Percentiles rank a stretch among this genome's conserved stretches.
phyloP scores from a whole-genome alignment of 371 early-diverging fungal species.

The Syncephalastrum racemosum region DNA sequence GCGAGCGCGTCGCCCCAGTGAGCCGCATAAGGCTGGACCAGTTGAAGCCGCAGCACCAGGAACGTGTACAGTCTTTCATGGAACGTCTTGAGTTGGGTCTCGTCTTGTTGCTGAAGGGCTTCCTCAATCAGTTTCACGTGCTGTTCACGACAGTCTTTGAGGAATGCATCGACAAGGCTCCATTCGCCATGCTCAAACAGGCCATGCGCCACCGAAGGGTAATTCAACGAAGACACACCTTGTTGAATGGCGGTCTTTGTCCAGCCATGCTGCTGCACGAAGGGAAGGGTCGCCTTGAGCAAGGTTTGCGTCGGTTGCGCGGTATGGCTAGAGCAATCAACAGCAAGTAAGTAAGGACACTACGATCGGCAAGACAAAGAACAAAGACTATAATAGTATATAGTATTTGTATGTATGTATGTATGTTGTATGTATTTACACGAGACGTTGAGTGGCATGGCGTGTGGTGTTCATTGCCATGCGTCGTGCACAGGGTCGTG shows the following conservation, averaged over 20 bases:
- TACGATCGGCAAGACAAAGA: too few relatives aligned
- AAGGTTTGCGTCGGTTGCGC: constrained; percentile 24
- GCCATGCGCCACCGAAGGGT: constrained; percentile 74
- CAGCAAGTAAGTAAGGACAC: too few relatives aligned
- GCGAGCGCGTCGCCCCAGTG: constrained; percentile 90
- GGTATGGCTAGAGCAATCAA: too few relatives aligned
- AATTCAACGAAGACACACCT: constrained; percentile 71
- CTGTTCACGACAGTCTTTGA: constrained; percentile 60
- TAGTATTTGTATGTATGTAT: too few relatives aligned
- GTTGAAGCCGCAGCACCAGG: constrained; percentile 56
- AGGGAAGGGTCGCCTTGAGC: constrained; percentile 65
- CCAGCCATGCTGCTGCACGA: constrained; percentile 78
- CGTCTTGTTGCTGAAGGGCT: background rate
- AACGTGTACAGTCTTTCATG: too few relatives aligned
- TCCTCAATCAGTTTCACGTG: constrained; percentile 56
- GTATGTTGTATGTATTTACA: too few relatives aligned
- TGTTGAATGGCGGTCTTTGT: constrained; percentile 61
- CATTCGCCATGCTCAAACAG: constrained; percentile 68
- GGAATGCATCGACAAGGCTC: constrained; percentile 76
- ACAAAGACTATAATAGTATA: too few relatives aligned
- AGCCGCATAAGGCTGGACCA: constrained; percentile 69
- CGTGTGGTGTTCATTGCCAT: too few relatives aligned
- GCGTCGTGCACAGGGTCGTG: too few relatives aligned
- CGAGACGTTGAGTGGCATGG: too few relatives aligned
- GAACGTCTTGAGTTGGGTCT: too few relatives aligned